Percentiles rank a stretch among this genome's conserved stretches.
Conservation (phyloP, 2,329 filamentous ascomycete genomes). For the Ascochyta fabae region DNA sequence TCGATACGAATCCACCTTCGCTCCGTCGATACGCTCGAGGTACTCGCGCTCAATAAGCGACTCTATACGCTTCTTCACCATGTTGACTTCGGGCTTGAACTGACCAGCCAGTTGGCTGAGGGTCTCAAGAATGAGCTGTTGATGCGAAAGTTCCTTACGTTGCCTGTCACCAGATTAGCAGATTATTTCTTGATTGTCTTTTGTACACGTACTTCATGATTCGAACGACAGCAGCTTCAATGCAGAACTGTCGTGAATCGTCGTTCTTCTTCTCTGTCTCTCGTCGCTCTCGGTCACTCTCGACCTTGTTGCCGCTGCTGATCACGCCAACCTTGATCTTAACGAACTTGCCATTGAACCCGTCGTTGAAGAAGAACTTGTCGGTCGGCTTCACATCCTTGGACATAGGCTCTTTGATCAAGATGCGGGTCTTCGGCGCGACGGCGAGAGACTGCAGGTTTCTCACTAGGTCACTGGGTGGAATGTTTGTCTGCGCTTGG, state of each 20-base stretch:
- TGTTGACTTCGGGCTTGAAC: slow-evolving; percentile 76
- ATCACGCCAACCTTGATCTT: slow-evolving; percentile 91
- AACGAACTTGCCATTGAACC: slow-evolving; percentile 81
- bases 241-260: slow-evolving; percentile 71
- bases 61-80: slow-evolving; percentile 84
- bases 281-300: slow-evolving; percentile 70
- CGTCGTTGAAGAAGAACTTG: slow-evolving; percentile 79
- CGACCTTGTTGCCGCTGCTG: slow-evolving; percentile 80
- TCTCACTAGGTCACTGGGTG: slow-evolving; percentile 73
- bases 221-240: slow-evolving; percentile 78
- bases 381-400: slow-evolving; percentile 80
- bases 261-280: slow-evolving; percentile 79
- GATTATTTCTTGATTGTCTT: not conserved
- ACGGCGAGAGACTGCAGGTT: slow-evolving; percentile 83
- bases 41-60: slow-evolving; percentile 79
- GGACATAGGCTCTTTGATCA: slow-evolving; percentile 79
- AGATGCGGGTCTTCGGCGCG: slow-evolving; percentile 79
- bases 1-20: slow-evolving; percentile 67
- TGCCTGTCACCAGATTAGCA: slow-evolving; percentile 59
- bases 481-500: slow-evolving; percentile 80
- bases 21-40: slow-evolving; percentile 75
- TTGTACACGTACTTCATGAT: slow-evolving; percentile 79
- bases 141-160: slow-evolving; percentile 74
- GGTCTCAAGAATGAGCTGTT: slow-evolving; percentile 73
- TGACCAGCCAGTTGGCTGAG: slow-evolving; percentile 70